Conservation (phyloP, 2,329 filamentous ascomycete genomes). For the Curvularia sp. region DNA sequence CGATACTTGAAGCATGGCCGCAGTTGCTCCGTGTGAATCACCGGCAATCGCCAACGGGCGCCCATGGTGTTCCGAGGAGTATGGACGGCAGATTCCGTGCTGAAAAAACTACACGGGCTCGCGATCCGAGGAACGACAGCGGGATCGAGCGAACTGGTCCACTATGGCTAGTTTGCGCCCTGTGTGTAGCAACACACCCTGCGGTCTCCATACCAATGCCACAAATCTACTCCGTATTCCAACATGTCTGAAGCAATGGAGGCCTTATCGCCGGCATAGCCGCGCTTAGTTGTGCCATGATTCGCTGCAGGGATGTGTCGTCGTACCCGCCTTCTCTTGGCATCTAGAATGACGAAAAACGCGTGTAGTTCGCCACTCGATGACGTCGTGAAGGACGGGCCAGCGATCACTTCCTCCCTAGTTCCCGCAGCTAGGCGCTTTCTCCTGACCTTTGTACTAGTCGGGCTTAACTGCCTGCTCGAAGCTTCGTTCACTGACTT, state of each 20-base stretch:
- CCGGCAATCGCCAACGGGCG: not conserved
- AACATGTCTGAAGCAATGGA: not conserved
- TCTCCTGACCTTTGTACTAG: not conserved
- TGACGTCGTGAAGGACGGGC: not conserved
- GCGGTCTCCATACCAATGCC: no score
- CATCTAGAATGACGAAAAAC: not conserved
- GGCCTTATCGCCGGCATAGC: not conserved
- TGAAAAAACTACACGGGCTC: not conserved
- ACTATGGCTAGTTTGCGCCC: not conserved
- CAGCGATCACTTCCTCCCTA: not conserved
- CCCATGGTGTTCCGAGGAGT: not conserved
- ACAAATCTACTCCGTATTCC: no score
- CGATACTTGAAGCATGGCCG: conserved; percentile 5
- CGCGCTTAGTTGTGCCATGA: conserved; percentile 1
- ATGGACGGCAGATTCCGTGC: not conserved
- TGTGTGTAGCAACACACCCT: not conserved
- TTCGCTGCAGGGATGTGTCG: conserved; percentile 2
- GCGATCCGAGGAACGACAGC: not conserved
- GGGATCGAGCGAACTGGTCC: not conserved
- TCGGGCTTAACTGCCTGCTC: not conserved
- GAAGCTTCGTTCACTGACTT: not conserved
- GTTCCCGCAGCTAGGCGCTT: conserved; percentile 1
- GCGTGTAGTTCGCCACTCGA: not conserved
- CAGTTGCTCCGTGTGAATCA: conserved; percentile 2
- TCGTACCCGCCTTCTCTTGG: conserved; percentile 1